Evolutionary conservation across 768 basidiomycete species (phyloP).

Genomic region (Lyophyllum shimeji): DNA sequence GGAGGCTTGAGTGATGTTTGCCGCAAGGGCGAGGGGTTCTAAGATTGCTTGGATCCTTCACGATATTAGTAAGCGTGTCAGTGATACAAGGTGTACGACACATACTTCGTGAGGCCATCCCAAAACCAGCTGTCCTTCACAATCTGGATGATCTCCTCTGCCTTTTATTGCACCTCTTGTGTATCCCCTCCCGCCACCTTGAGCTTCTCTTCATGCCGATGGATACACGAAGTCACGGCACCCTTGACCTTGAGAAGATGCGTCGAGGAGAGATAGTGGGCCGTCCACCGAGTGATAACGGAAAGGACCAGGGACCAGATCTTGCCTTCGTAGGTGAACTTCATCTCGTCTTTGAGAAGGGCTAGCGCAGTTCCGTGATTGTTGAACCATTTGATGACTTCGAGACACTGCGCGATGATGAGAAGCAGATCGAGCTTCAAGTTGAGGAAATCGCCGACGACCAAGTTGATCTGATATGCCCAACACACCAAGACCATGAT

Average conservation of each 20-base stretch:
- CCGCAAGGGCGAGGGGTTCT: conserved; percentile 25
- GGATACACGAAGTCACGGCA: not conserved
- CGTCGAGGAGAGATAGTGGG: conserved; percentile 17
- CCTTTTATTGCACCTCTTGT: not conserved
- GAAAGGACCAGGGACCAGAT: conserved; percentile 12
- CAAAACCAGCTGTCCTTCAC: conserved; percentile 10
- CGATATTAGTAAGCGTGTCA: not conserved
- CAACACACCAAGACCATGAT: conserved; percentile 22
- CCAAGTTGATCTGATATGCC: conserved; percentile 28
- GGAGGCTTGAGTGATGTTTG: conserved; percentile 24
- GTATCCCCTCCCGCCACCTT: not conserved
- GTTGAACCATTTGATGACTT: conserved; percentile 30
- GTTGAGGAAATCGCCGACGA: conserved; percentile 29
- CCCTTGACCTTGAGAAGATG: conserved; percentile 15
- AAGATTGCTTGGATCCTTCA: conserved; percentile 15
- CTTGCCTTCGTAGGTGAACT: not conserved
- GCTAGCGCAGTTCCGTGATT: conserved; percentile 15
- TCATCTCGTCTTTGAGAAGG: not conserved
- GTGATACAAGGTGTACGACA: no score
- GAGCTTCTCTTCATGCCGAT: not conserved
- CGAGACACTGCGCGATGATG: conserved; percentile 12
- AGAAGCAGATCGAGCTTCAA: conserved; percentile 11
- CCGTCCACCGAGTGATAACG: conserved; percentile 21
- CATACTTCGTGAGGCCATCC: not conserved
- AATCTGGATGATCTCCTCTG: not conserved